phyloP scores from a whole-genome alignment of 768 basidiomycete genomes.

The Xerocomellus chrysenteron region DNA sequence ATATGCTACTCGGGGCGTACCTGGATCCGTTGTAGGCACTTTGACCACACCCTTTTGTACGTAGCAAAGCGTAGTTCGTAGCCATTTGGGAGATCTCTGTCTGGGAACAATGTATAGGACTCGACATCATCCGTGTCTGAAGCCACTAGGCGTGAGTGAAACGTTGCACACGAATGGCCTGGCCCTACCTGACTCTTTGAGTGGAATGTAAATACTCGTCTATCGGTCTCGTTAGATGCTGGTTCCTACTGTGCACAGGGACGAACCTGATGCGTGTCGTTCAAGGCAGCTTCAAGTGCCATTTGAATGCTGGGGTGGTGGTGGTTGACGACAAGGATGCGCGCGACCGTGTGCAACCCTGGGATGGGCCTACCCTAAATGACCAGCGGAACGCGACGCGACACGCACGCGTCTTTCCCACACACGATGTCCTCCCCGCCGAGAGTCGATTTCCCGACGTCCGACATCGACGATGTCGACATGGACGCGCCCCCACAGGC shows the following conservation, averaged over 20 bases:
- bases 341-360: background rate
- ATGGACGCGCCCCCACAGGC: slow-evolving; percentile 40
- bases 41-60: slow-evolving; percentile 58
- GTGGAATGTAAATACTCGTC: slow-evolving; percentile 33
- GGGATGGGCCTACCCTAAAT: slow-evolving; percentile 46
- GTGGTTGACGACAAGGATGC: background rate
- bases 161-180: background rate
- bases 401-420: slow-evolving; percentile 37
- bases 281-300: slow-evolving; percentile 14
- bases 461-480: slow-evolving; percentile 54
- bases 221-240: slow-evolving; percentile 14
- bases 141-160: background rate
- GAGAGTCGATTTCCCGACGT: slow-evolving; percentile 61
- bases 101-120: slow-evolving; percentile 29
- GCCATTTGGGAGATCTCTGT: slow-evolving; percentile 31
- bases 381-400: slow-evolving; percentile 51
- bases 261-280: slow-evolving; percentile 30
- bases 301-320: slow-evolving; percentile 6
- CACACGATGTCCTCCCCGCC: slow-evolving; percentile 62
- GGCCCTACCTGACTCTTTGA: slow-evolving; percentile 22
- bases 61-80: slow-evolving; percentile 46
- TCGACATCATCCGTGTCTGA: slow-evolving; percentile 18
- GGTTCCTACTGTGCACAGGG: background rate
- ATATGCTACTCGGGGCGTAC: slow-evolving; percentile 34
- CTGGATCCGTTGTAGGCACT: slow-evolving; percentile 55